These are phyloP conservation scores for Arabidopsis thaliana DNA, from an alignment of 345 rosid genomes.

Conservation along the genomic window TAIR10.1 NC_003076.8:19629501-19630000, in stretches of 20 bases:
- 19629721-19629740: not conserved
- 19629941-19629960: constrained; percentile 54
- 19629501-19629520: not conserved
- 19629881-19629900: constrained; percentile 1
- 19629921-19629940: constrained; percentile 33
- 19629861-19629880: constrained; percentile 9
- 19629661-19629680: too few species aligned
- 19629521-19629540: too few species aligned
- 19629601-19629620: too few species aligned
- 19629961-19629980: constrained; percentile 55
- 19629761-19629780: not conserved
- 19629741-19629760: not conserved
- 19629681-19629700: not conserved
- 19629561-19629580: not conserved
- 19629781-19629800: too few species aligned
- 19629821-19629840: not conserved
- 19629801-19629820: too few species aligned
- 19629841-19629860: not conserved
- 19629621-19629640: too few species aligned
- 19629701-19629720: not conserved
- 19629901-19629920: constrained; percentile 14
- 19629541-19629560: not conserved
- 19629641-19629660: too few species aligned
- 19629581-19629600: too few species aligned
- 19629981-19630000: constrained; percentile 69